Conservation (phyloP, 768 basidiomycete species). For the Exidia glandulosa region DNA sequence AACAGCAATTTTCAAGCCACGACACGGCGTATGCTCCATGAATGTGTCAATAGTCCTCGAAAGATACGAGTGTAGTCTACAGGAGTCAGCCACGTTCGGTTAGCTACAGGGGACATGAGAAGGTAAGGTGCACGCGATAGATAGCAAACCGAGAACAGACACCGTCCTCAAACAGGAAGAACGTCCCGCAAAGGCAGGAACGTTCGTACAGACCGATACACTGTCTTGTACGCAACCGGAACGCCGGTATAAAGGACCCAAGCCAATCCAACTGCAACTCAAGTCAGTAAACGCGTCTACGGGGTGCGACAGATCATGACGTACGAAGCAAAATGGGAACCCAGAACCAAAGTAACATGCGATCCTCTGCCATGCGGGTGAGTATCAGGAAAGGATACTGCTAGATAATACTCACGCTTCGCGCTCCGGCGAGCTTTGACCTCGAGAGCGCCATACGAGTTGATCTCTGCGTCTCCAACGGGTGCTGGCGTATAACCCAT, state of each 20-base stretch:
- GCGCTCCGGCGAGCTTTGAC: constrained; percentile 29
- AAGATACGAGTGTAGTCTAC: no score
- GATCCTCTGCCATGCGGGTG: constrained; percentile 44
- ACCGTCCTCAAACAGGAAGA: background rate
- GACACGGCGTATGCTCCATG: no score
- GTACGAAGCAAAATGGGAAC: constrained; percentile 70
- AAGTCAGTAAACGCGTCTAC: background rate
- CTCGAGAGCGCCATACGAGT: constrained; percentile 1
- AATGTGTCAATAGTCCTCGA: no score
- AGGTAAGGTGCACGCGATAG: no score
- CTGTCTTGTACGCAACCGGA: constrained; percentile 5
- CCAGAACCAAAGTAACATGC: constrained; percentile 81
- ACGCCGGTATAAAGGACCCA: constrained; percentile 10
- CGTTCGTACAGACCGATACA: constrained; percentile 1
- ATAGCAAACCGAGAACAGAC: background rate
- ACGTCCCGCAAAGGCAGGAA: background rate
- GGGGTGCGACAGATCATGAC: constrained; percentile 18
- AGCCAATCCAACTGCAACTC: constrained; percentile 11
- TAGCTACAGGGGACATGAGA: no score
- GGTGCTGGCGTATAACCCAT: background rate
- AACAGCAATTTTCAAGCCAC: no score
- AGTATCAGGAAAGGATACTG: background rate
- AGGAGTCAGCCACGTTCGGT: no score
- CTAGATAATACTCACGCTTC: constrained; percentile 56
- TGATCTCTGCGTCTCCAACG: background rate